A percentile compares a stretch with the other conserved stretches of the same genome.
phyloP scores from a whole-genome alignment of 352 stramenopile genomes.

The Globisporangium parvum region DNA sequence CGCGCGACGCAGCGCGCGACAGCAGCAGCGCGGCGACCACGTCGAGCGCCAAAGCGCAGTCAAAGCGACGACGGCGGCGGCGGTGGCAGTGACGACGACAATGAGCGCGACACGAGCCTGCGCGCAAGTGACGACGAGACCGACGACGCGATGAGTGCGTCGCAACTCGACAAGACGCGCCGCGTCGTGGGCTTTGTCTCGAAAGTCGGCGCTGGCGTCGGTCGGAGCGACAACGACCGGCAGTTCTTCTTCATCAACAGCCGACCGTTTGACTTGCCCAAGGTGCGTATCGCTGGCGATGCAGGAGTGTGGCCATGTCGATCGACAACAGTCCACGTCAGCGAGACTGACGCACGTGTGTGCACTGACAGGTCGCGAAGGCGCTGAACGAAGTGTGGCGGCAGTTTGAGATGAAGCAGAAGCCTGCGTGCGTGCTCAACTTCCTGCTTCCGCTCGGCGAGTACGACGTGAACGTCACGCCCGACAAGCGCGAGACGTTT shows the following conservation, averaged over 20 bases:
- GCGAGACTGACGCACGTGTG: neutral
- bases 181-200: slow-evolving; percentile 70
- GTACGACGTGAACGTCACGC: slow-evolving; percentile 97
- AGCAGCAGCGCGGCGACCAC: neutral
- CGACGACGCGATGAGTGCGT: slow-evolving; percentile 15
- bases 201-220: slow-evolving; percentile 58
- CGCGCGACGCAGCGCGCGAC: slow-evolving; percentile 1
- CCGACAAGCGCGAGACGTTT: slow-evolving; percentile 96
- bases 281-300: slow-evolving; percentile 13
- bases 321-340: neutral
- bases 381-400: slow-evolving; percentile 90
- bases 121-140: slow-evolving; percentile 9
- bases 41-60: neutral
- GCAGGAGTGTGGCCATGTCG: neutral
- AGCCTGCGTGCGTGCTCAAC: slow-evolving; percentile 92
- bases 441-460: slow-evolving; percentile 82
- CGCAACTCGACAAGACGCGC: slow-evolving; percentile 17
- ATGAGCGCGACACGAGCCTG: slow-evolving; percentile 17
- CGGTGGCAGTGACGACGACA: slow-evolving; percentile 16
- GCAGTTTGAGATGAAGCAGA: slow-evolving; percentile 88
- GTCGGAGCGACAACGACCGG: slow-evolving; percentile 79
- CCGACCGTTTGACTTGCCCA: slow-evolving; percentile 92
- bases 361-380: slow-evolving; percentile 42
- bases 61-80: slow-evolving; percentile 2
- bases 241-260: slow-evolving; percentile 97